Base-by-base conservation (phyloP, 2,329 filamentous ascomycete genomes). In the Talaromyces sp. region DNA sequence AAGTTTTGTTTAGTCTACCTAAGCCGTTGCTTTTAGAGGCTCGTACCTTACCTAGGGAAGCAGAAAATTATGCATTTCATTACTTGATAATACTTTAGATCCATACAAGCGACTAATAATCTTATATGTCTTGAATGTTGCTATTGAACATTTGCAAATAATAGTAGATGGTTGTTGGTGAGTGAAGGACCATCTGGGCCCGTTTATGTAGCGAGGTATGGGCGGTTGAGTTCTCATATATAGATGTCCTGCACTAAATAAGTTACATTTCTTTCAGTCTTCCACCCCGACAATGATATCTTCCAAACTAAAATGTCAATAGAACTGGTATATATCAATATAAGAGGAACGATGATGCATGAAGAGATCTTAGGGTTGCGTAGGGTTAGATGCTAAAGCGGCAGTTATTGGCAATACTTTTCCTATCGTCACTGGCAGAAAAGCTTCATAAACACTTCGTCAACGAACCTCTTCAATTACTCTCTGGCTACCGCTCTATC, bases 391-490 rank as follows among this genome's bases (percentile, higher is more conserved):
- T 39, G 5, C 9, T n/a, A 3, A 57, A 59, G 56, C 56, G 56
- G 56, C 22, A 4, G 3, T 59, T 4, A 8, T 1, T n/a, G 56
- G 39, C 56, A 59, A 59, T 45, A 59, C 19, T 58, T 33, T 41
- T 59, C 13, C 31, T 54, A 24, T 59, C 39, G 56, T 45, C 37
- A 59, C 56, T 11, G 43, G 37, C 37, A n/a, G 27, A 58, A 59
- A 45, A 59, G 37, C 37, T 59, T 59, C 56, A 59, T 24, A 33
- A 54, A 37, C 14, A 35, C 16, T 5, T 19, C 31, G n/a, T 7
- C 27, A 19, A 35, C 7, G 11, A 3, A 35, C 27, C 50, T 19
- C 31, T 7, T 54, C 50, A 2, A 35, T 22, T n/a, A 35, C n/a
- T 35, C 31, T 10, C 16, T n/a, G 8, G 9, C 16, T 54, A 31